Evolutionary conservation across 2,329 filamentous ascomycete species (phyloP).

Genomic region (Leptographium lundbergii): DNA sequence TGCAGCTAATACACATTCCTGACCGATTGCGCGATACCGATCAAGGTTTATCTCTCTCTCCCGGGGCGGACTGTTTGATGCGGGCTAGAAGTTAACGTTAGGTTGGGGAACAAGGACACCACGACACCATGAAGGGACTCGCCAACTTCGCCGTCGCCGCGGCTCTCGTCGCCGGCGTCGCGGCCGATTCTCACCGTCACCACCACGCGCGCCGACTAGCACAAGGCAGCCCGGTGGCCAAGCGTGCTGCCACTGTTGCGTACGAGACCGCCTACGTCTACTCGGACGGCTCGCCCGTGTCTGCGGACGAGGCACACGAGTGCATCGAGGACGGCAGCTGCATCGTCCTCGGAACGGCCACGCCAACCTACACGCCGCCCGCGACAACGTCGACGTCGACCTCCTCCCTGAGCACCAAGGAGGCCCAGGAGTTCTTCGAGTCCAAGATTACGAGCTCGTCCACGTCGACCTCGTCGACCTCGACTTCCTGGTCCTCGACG

Average conservation of each 20-base stretch:
- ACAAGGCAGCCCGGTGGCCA: slow-evolving; percentile 23
- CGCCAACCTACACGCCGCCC: slow-evolving; percentile 19
- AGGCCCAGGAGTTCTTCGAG: slow-evolving; percentile 39
- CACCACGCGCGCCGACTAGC: slow-evolving; percentile 21
- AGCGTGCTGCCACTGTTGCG: slow-evolving; percentile 33
- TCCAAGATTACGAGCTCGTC: slow-evolving; percentile 22
- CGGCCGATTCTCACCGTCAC: slow-evolving; percentile 41
- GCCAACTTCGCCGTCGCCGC: slow-evolving; percentile 38
- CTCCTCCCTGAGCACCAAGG: background rate
- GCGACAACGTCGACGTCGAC: slow-evolving; percentile 21
- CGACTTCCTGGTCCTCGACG: slow-evolving; percentile 25
- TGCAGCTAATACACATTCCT: background rate
- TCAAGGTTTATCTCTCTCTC: background rate
- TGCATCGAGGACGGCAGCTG: slow-evolving; percentile 63
- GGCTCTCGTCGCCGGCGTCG: slow-evolving; percentile 35
- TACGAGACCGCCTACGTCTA: slow-evolving; percentile 48
- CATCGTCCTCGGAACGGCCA: slow-evolving; percentile 48
- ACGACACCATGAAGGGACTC: slow-evolving; percentile 34
- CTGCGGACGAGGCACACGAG: slow-evolving; percentile 50
- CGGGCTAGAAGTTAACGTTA: background rate
- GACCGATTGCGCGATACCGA: background rate
- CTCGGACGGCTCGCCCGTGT: slow-evolving; percentile 51
- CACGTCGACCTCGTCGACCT: slow-evolving; percentile 13
- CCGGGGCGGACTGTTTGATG: background rate
- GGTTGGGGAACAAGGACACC: background rate